Conservation (phyloP, 192 early-diverging fungal species). For the Thamnidium elegans region DNA sequence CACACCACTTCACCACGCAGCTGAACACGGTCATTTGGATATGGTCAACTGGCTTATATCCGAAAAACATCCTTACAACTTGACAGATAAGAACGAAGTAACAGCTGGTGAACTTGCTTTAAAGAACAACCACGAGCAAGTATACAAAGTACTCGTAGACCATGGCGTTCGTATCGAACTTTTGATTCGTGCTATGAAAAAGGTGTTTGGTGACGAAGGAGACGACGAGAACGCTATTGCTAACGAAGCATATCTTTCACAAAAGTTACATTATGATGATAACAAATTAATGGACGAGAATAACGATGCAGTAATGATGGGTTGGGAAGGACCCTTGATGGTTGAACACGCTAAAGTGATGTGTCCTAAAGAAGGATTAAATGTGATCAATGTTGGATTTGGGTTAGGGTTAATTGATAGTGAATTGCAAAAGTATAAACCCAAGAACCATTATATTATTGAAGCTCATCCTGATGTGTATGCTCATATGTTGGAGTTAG, state of each 20-base stretch:
- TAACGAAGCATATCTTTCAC: constrained; percentile 76
- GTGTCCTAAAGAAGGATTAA: constrained; percentile 51
- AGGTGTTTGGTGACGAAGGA: constrained; percentile 37
- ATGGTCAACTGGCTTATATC: constrained; percentile 59
- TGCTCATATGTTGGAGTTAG: constrained; percentile 74
- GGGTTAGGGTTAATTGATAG: constrained; percentile 90
- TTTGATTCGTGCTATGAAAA: constrained; percentile 56
- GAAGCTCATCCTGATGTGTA: constrained; percentile 98
- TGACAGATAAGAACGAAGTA: constrained; percentile 67
- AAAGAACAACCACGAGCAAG: constrained; percentile 58
- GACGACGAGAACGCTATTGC: constrained; percentile 47
- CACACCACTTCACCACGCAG: constrained; percentile 70
- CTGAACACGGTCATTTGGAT: constrained; percentile 60
- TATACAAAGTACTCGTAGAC: constrained; percentile 77
- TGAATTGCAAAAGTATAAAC: constrained; percentile 71
- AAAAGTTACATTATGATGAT: constrained; percentile 78
- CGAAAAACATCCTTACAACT: constrained; percentile 81
- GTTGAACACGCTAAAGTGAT: constrained; percentile 79
- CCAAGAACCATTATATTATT: constrained; percentile 82
- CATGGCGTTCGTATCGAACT: constrained; percentile 86
- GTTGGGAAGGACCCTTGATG: constrained; percentile 96
- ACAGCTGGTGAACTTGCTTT: constrained; percentile 86
- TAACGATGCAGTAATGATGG: constrained; percentile 97
- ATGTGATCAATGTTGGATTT: constrained; percentile 80
- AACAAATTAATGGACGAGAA: constrained; percentile 80